A percentile compares a stretch with the other conserved stretches of the same genome.
These are phyloP conservation scores for Pelargonium fulgidum DNA, from an alignment of 441 rosid species.

Conservation along the genomic window DNA sequence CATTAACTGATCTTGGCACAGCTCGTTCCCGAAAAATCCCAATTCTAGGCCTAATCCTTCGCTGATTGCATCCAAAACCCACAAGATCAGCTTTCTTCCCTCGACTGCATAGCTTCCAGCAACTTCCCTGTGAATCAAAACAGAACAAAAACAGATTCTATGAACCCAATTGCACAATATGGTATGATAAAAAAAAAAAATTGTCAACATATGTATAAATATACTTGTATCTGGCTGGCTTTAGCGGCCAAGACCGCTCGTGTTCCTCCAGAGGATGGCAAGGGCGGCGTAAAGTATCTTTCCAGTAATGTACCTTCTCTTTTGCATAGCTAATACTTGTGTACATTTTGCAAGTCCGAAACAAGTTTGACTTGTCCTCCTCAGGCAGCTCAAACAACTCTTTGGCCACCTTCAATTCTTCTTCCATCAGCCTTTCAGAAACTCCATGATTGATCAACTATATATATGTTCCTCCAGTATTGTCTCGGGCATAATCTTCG, in stretches of 20 bases:
- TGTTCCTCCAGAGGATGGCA: conserved; percentile 17
- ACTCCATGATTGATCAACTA: too few species aligned
- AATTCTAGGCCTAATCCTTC: conserved; percentile 13
- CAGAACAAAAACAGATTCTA: neutral
- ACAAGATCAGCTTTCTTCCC: conserved; percentile 9
- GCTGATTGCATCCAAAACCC: conserved; percentile 10
- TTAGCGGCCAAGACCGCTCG: conserved; percentile 20
- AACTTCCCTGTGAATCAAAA: conserved; percentile 6
- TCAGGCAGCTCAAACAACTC: too few species aligned
- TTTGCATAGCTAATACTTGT: too few species aligned
- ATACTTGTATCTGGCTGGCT: conserved; percentile 4
- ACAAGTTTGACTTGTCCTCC: too few species aligned
- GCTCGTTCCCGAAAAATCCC: conserved; percentile 4
- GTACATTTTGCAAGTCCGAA: too few species aligned
- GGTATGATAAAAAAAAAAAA: neutral
- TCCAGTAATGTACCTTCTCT: too few species aligned
- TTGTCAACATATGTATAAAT: too few species aligned
- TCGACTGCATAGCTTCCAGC: conserved; percentile 7
- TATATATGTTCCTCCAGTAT: too few species aligned
- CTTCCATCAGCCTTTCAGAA: too few species aligned
- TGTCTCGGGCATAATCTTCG: too few species aligned
- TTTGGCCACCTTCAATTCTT: too few species aligned
- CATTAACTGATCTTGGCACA: neutral
- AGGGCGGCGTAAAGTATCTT: conserved; percentile 16
- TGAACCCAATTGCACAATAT: neutral